A percentile compares a stretch with the other conserved stretches of the same genome.
These are phyloP conservation scores for Annulohypoxylon nitens DNA, from an alignment of 495 filamentous ascomycete species.

Conservation along the genomic window DNA sequence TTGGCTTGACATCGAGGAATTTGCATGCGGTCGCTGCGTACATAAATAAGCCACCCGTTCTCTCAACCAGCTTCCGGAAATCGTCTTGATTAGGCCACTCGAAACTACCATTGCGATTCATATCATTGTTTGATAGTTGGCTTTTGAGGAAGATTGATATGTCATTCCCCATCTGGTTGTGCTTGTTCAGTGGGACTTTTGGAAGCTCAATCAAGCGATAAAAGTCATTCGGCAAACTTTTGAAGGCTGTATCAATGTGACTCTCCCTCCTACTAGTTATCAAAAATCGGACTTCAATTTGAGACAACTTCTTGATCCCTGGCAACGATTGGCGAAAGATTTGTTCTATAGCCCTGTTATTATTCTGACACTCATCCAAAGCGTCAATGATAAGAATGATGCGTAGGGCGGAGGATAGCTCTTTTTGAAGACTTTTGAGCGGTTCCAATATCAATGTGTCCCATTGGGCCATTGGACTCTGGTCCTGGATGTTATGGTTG, in stretches of 20 bases:
- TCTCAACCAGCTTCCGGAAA: conserved; percentile 19
- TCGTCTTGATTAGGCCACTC: conserved; percentile 2
- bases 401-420: neutral
- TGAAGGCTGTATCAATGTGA: conserved; percentile 15
- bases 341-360: conserved; percentile 15
- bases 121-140: neutral
- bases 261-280: conserved; percentile 28
- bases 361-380: conserved; percentile 63
- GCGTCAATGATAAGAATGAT: conserved; percentile 65
- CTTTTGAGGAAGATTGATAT: conserved; percentile 14
- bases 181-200: neutral
- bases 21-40: conserved; percentile 28
- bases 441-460: conserved; percentile 63
- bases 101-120: neutral
- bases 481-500: conserved; percentile 53
- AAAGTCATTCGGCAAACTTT: neutral
- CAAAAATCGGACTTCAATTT: conserved; percentile 17
- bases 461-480: conserved; percentile 60
- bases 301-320: neutral
- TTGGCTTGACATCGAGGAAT: neutral
- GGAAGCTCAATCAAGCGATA: conserved; percentile 10
- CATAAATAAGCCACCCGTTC: conserved; percentile 27
- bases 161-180: neutral
- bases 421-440: conserved; percentile 37
- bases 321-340: conserved; percentile 8